Conservation (phyloP, 495 filamentous ascomycete genomes). For the Penicillium roqueforti region DNA sequence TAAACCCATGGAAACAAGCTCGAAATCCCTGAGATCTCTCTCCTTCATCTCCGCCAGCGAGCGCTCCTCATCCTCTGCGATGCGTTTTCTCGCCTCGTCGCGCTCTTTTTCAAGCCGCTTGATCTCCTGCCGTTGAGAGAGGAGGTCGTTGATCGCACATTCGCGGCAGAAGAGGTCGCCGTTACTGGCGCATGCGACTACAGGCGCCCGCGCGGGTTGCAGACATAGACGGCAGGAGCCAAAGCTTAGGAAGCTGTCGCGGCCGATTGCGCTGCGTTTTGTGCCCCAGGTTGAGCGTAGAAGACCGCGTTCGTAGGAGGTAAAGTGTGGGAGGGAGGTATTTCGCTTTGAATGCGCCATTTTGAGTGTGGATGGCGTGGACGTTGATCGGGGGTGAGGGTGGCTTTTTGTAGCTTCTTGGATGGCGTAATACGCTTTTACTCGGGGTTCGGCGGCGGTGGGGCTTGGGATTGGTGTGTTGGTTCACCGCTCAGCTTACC, state of each 20-base stretch:
- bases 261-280: constrained; percentile 76
- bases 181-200: constrained; percentile 68
- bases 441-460: not conserved
- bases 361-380: not conserved
- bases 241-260: constrained; percentile 93
- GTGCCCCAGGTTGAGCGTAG: constrained; percentile 78
- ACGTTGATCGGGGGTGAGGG: not conserved
- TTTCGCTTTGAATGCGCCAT: constrained; percentile 74
- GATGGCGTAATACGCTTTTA: constrained; percentile 9
- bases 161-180: constrained; percentile 97
- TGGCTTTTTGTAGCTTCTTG: constrained; percentile 3
- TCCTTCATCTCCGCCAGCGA: constrained; percentile 30
- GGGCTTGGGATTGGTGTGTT: not conserved
- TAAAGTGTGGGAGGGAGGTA: constrained; percentile 94
- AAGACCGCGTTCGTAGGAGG: constrained; percentile 79
- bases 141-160: constrained; percentile 85
- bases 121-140: constrained; percentile 90
- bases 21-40: constrained; percentile 38
- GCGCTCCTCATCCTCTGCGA: constrained; percentile 41
- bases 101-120: constrained; percentile 69
- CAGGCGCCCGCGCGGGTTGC: constrained; percentile 75
- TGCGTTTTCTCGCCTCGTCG: constrained; percentile 46
- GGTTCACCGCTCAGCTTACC: not conserved
- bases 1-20: constrained; percentile 42
- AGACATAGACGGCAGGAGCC: constrained; percentile 87